Base-by-base conservation (phyloP, 2,329 filamentous ascomycete species). In the Cercospora sp. region DNA sequence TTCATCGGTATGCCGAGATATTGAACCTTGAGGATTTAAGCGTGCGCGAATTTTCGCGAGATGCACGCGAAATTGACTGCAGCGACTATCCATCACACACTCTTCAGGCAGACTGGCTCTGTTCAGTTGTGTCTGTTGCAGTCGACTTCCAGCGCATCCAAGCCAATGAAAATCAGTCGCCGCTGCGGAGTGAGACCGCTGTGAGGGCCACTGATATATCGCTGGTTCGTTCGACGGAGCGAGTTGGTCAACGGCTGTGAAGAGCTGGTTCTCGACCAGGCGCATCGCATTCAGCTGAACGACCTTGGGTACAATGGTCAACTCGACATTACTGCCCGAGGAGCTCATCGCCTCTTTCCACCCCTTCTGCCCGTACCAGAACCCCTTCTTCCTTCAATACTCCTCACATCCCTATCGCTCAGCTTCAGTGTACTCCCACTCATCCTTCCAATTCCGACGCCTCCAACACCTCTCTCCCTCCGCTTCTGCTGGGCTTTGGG, bases 391-490 rank as follows among this genome's bases (percentile, higher is more conserved):
- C 89, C 88, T 74, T 91, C 87, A 70, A 95, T 92, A 65, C 86
- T 86, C 73, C 82, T 84, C 7, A 97, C 86, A 80, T 98, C 94
- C 74, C 86, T 86, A 76, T 90, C 89, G 76, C 90, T 96, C 74
- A 98, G 80, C 71, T 85, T 90, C 82, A 98, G 79, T 76, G 91
- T 91, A 0, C 93, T 93, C 3, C 91, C 91, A 70, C 84, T 88
- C 78, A 97, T 90, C 78, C 85, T 92, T 0, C 95, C 95, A 12
- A 98, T 88, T 2, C 87, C 89, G 0, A 94, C 93, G 31, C 88
- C 88, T 70, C 91, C 92, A 42, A 97, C 88, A 0, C 87, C 82
- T 78, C 88, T 82, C 71, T 88, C 84, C 80, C 86, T 81, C 77
- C 78, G 76, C 65, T 78, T 72, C 73, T 77, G 62, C 73, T 77